Conservation (phyloP, 1,284 basidiomycete species). For the Cutaneotrichosporon spelunceum region DNA sequence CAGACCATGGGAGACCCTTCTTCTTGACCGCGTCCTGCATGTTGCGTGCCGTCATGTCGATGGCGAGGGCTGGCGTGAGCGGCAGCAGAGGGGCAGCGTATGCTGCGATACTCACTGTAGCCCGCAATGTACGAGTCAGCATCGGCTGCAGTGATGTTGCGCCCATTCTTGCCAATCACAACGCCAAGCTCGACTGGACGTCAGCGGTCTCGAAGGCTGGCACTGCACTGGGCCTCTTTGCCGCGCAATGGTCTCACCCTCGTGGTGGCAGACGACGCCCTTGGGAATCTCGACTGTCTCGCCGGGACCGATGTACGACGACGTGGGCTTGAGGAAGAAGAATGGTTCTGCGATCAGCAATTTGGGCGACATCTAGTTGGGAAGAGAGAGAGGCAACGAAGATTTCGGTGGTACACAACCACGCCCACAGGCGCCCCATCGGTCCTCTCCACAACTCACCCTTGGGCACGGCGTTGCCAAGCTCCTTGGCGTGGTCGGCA, state of each 20-base stretch:
- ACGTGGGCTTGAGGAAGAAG: conserved; percentile 97
- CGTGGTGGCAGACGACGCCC: conserved; percentile 82
- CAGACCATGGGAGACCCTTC: conserved; percentile 88
- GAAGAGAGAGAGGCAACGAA: not conserved
- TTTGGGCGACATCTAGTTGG: not conserved
- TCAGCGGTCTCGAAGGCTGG: too few relatives aligned
- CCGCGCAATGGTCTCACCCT: conserved; percentile 65
- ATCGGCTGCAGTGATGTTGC: conserved; percentile 70
- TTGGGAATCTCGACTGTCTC: conserved; percentile 76
- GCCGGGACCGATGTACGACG: conserved; percentile 75
- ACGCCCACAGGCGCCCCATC: too few relatives aligned
- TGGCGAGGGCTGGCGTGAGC: conserved; percentile 67
- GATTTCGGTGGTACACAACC: too few relatives aligned
- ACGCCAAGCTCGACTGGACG: conserved; percentile 86
- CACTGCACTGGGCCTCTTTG: too few relatives aligned
- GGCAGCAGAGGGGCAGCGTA: not conserved
- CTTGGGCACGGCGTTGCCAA: conserved; percentile 82
- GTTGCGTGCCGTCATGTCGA: conserved; percentile 95
- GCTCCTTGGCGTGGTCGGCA: conserved; percentile 81
- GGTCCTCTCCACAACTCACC: conserved; percentile 24
- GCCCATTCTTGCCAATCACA: conserved; percentile 81
- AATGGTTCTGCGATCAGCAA: conserved; percentile 66
- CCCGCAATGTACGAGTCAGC: conserved; percentile 82
- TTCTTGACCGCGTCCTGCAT: conserved; percentile 90
- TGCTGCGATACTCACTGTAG: conserved; percentile 62